Conservation (phyloP, 495 filamentous ascomycete genomes). For the Cairneyella variabilis region DNA sequence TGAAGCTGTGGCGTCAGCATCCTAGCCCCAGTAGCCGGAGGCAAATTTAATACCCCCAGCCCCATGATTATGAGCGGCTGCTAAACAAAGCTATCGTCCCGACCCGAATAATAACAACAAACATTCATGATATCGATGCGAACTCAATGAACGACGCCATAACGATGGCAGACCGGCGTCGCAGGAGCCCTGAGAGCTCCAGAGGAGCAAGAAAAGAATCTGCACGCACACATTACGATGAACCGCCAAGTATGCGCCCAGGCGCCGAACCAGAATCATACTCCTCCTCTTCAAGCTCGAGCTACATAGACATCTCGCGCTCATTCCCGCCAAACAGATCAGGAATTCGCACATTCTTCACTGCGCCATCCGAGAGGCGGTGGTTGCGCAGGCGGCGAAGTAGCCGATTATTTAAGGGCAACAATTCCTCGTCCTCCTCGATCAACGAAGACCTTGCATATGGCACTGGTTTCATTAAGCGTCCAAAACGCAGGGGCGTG, state of each 20-base stretch:
- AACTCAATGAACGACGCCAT: background rate
- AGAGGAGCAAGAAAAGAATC: conserved; percentile 1
- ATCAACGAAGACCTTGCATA: conserved; percentile 52
- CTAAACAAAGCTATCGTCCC: conserved; percentile 2
- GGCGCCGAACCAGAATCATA: conserved; percentile 4
- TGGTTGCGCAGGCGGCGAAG: conserved; percentile 35
- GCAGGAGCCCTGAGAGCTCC: conserved; percentile 10
- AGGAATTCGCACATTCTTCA: conserved; percentile 26
- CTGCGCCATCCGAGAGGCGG: conserved; percentile 25
- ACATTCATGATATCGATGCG: background rate
- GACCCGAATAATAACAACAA: conserved; percentile 1
- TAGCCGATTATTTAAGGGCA: conserved; percentile 37
- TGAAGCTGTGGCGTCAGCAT: no score
- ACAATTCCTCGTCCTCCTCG: conserved; percentile 45
- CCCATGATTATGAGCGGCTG: no score
- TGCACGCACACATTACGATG: conserved; percentile 9
- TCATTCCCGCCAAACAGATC: conserved; percentile 14
- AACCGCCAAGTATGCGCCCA: conserved; percentile 3
- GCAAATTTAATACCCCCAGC: no score
- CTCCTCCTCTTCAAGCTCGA: conserved; percentile 15
- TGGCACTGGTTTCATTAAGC: conserved; percentile 48
- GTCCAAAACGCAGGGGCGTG: conserved; percentile 27
- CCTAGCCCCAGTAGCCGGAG: no score
- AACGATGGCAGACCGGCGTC: conserved; percentile 6
- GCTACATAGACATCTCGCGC: conserved; percentile 27